Percentiles rank a stretch among this genome's conserved stretches.
Evolutionary conservation across 2,329 filamentous ascomycete genomes (phyloP).

Genomic region (Neonectria hederae): DNA sequence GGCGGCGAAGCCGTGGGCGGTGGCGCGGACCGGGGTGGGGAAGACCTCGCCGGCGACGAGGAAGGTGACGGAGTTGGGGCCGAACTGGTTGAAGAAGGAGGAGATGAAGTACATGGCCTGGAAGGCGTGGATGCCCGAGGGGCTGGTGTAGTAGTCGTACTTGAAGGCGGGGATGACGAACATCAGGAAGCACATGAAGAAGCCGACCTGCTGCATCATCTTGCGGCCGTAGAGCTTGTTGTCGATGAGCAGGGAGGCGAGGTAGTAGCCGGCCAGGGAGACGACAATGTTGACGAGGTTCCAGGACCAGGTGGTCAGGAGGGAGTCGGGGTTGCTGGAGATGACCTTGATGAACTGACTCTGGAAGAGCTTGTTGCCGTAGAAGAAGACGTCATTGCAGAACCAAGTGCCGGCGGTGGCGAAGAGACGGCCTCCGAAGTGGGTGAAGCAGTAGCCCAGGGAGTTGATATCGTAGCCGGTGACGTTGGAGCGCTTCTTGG

Average conservation of each 20-base stretch:
- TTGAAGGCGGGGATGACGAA: conserved; percentile 93
- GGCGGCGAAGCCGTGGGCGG: conserved; percentile 94
- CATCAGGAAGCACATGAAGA: conserved; percentile 91
- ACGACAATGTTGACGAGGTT: conserved; percentile 92
- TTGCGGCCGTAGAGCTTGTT: conserved; percentile 97
- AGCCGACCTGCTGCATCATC: conserved; percentile 95
- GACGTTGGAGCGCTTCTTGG: conserved; percentile 87
- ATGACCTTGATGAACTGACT: conserved; percentile 88
- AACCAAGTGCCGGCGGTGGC: conserved; percentile 93
- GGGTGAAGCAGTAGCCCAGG: conserved; percentile 77
- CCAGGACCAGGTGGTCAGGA: conserved; percentile 91
- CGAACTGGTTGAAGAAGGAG: conserved; percentile 99
- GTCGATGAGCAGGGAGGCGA: conserved; percentile 88
- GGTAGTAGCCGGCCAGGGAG: conserved; percentile 87
- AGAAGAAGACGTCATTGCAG: conserved; percentile 98
- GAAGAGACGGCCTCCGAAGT: conserved; percentile 87
- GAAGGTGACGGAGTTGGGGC: conserved; percentile 96
- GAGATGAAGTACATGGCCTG: conserved; percentile 98
- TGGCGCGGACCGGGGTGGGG: conserved; percentile 91
- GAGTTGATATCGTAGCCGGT: conserved; percentile 94
- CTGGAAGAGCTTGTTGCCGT: conserved; percentile 98
- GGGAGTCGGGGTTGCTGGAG: conserved; percentile 71
- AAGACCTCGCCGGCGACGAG: conserved; percentile 96
- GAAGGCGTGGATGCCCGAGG: conserved; percentile 82
- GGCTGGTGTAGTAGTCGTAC: conserved; percentile 81